A percentile compares a stretch with the other conserved stretches of the same genome.
These are phyloP conservation scores for Inga leiocalycina DNA, from an alignment of 306 rosid species.

Conservation along the genomic window DNA sequence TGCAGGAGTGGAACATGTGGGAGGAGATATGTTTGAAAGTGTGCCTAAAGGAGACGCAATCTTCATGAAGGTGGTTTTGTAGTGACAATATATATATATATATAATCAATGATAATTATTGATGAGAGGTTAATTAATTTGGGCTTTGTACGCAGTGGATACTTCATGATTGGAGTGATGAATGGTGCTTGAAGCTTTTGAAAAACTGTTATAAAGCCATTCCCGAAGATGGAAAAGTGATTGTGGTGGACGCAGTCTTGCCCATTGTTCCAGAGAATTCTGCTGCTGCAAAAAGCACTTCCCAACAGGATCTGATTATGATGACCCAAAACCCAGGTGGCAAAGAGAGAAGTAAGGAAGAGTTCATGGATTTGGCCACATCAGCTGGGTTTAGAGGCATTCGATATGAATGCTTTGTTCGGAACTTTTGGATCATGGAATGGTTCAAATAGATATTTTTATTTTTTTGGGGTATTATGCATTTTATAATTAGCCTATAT, in stretches of 20 bases:
- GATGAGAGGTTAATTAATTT: background rate
- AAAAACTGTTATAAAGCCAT: background rate
- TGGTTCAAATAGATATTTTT: too few relatives aligned
- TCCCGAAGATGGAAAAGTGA: slow-evolving; percentile 8
- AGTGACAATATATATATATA: background rate
- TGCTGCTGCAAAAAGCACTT: background rate
- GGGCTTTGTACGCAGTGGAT: slow-evolving; percentile 2
- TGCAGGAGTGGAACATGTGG: background rate
- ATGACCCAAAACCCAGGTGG: background rate
- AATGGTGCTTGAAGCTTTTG: background rate
- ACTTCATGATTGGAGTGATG: slow-evolving; percentile 27
- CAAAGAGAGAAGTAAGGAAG: too few relatives aligned
- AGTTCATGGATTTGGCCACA: too few relatives aligned
- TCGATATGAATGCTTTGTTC: too few relatives aligned
- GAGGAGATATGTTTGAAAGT: slow-evolving; percentile 4
- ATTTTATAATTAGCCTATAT: too few relatives aligned
- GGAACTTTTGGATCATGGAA: too few relatives aligned
- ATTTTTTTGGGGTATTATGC: too few relatives aligned
- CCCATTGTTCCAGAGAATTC: background rate
- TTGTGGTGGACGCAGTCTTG: background rate
- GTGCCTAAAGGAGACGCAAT: slow-evolving; percentile 1
- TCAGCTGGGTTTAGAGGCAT: too few relatives aligned
- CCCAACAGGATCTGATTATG: background rate
- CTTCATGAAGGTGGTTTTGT: background rate
- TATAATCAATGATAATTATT: too few relatives aligned